Evolutionary conservation across 148 eudicot genomes (phyloP).

Genomic region (Euryodendron excelsum): DNA sequence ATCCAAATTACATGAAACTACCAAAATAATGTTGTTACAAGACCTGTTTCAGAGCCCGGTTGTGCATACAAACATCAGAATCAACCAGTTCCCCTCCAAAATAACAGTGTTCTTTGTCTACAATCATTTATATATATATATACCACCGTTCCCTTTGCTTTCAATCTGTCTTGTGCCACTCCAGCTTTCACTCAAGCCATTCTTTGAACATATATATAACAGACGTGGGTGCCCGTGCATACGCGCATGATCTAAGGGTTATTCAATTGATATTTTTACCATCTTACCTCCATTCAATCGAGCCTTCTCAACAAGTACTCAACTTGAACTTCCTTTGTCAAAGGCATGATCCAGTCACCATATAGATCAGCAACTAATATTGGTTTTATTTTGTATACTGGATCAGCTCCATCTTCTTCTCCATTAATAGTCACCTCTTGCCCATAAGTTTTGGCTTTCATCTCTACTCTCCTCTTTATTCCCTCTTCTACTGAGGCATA

Average conservation of each 20-base stretch:
- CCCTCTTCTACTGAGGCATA: constrained; percentile 70
- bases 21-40: not conserved
- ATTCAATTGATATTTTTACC: not conserved
- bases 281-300: constrained; percentile 37
- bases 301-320: constrained; percentile 81
- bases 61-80: not conserved
- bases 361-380: constrained; percentile 75
- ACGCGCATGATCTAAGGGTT: too few relatives aligned
- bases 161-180: too few relatives aligned
- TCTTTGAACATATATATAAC: too few relatives aligned
- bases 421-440: constrained; percentile 50
- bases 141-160: too few relatives aligned
- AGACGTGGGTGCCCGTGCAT: too few relatives aligned
- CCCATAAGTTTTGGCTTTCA: constrained; percentile 74
- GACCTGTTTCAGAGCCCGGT: not conserved
- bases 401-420: constrained; percentile 34
- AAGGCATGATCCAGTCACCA: constrained; percentile 95
- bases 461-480: constrained; percentile 70
- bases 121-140: too few relatives aligned
- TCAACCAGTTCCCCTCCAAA: not conserved
- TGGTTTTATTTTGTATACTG: constrained; percentile 76
- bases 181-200: too few relatives aligned
- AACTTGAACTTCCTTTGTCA: constrained; percentile 91
- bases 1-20: not conserved
- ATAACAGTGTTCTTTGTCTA: not conserved